phyloP scores from a whole-genome alignment of 1,284 basidiomycete genomes.

The Tylopilus sp. region DNA sequence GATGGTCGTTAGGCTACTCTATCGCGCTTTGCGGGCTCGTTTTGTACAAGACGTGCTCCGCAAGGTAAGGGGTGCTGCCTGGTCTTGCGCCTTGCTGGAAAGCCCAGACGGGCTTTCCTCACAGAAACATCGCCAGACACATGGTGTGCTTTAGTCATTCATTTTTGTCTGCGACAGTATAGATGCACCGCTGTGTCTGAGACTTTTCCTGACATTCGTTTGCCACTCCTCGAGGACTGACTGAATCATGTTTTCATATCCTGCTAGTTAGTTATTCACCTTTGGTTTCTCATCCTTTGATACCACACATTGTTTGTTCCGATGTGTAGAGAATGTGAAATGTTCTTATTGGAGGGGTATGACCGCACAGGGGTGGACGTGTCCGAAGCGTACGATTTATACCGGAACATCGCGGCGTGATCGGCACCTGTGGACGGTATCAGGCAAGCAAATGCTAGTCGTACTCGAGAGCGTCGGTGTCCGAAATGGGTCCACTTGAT shows the following conservation, averaged over 20 bases:
- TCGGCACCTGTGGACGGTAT: no score
- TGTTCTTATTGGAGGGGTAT: no score
- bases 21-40: constrained; percentile 79
- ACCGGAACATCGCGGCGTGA: no score
- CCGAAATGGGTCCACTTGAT: no score
- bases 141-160: constrained; percentile 5
- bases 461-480: no score
- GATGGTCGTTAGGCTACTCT: constrained; percentile 58
- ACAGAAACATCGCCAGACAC: neutral
- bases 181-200: neutral
- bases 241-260: neutral
- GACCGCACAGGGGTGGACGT: no score
- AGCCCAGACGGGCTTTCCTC: neutral
- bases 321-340: neutral
- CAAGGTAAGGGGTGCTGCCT: constrained; percentile 42
- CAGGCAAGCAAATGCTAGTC: no score
- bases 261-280: neutral
- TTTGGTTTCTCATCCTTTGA: constrained; percentile 11
- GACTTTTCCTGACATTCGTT: neutral
- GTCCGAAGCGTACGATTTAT: no score
- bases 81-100: neutral
- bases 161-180: neutral
- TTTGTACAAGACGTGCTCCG: constrained; percentile 76
- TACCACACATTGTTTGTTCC: neutral
- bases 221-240: neutral